phyloP scores from a whole-genome alignment of 352 stramenopile species.

The Phytophthora agathidicida region DNA sequence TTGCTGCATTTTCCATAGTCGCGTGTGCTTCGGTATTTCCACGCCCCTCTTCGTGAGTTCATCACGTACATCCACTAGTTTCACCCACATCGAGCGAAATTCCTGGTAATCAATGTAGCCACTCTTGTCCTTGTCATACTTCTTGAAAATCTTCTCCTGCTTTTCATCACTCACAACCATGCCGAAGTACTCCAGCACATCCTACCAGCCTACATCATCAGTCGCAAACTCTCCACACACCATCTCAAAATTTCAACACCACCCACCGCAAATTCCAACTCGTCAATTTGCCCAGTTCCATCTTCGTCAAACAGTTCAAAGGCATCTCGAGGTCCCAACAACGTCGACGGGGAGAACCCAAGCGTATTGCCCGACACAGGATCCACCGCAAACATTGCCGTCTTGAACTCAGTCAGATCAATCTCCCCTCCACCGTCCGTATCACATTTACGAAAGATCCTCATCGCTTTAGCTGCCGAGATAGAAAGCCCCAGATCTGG shows the following conservation, averaged over 20 bases:
- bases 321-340: conserved; percentile 87
- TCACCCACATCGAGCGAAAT: conserved; percentile 94
- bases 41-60: conserved; percentile 88
- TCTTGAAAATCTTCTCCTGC: conserved; percentile 92
- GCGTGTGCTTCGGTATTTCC: conserved; percentile 90
- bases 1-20: conserved; percentile 74
- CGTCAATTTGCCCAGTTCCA: conserved; percentile 89
- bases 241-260: not conserved
- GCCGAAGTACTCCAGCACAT: conserved; percentile 94
- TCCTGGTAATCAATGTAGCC: conserved; percentile 94
- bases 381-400: conserved; percentile 92
- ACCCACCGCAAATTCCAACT: conserved; percentile 92
- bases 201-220: conserved; percentile 30
- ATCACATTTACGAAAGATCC: conserved; percentile 93
- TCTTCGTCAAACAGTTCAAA: conserved; percentile 94
- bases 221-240: not conserved
- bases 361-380: conserved; percentile 81
- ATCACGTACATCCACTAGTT: conserved; percentile 77
- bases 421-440: conserved; percentile 91
- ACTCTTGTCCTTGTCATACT: conserved; percentile 93
- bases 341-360: conserved; percentile 82
- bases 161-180: conserved; percentile 90
- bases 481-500: conserved; percentile 89
- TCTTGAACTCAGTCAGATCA: conserved; percentile 94
- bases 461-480: conserved; percentile 86